Conservation (phyloP, 108 stramenopile genomes). For the Cyclotella kingstonii region DNA sequence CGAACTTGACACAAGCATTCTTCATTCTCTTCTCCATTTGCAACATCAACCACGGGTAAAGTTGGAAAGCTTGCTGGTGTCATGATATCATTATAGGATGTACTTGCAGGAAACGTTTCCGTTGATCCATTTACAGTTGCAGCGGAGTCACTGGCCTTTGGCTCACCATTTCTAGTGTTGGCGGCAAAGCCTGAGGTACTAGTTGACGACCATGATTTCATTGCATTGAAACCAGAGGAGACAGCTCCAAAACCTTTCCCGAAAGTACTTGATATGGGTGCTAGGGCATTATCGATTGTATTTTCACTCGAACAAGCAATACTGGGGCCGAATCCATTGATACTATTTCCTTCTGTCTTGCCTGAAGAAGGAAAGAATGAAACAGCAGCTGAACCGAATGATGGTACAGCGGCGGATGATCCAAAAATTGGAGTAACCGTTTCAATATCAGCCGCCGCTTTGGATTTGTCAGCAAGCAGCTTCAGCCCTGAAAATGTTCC, state of each 20-base stretch:
- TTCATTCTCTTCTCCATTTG: slow-evolving; percentile 73
- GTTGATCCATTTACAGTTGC: background rate
- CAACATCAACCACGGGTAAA: background rate
- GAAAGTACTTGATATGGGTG: slow-evolving; percentile 17
- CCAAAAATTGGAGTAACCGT: slow-evolving; percentile 9
- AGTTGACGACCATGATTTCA: background rate
- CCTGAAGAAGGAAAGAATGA: slow-evolving; percentile 17
- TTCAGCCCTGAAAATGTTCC: no score
- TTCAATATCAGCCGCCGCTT: background rate
- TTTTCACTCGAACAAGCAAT: background rate
- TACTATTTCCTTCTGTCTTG: no score
- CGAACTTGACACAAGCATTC: slow-evolving; percentile 52
- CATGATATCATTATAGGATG: background rate
- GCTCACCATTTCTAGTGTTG: background rate
- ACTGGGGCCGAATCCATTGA: slow-evolving; percentile 15
- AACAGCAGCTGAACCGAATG: slow-evolving; percentile 20
- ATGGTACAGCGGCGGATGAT: slow-evolving; percentile 12
- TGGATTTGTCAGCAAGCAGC: background rate
- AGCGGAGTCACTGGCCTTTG: background rate
- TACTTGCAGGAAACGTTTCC: background rate
- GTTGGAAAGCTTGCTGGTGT: slow-evolving; percentile 7
- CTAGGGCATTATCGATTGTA: no score
- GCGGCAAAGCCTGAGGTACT: background rate
- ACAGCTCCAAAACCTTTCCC: slow-evolving; percentile 34
- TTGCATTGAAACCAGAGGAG: slow-evolving; percentile 23